These are phyloP conservation scores for Ophiostoma ulmi DNA, from an alignment of 2,329 filamentous ascomycete species.

Conservation along the genomic window DNA sequence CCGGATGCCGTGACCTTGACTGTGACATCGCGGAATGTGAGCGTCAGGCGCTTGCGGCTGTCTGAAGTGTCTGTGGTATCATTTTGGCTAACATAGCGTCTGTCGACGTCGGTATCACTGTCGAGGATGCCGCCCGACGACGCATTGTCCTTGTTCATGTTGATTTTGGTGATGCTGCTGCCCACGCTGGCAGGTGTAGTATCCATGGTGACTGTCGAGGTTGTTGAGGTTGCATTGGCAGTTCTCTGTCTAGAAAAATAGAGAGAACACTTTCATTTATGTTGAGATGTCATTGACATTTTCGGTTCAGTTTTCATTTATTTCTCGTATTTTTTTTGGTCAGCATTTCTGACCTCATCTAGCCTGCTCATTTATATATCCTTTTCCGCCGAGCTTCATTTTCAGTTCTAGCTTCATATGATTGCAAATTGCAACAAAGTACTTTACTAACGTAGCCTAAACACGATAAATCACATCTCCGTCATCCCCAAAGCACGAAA, in stretches of 20 bases:
- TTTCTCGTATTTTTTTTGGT: not conserved
- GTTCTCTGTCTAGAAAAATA: not conserved
- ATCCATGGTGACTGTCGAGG: not conserved
- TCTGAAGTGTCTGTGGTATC: not conserved
- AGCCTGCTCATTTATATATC: not conserved
- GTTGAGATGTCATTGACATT: not conserved
- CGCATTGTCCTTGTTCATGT: not conserved
- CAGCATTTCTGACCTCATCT: not conserved
- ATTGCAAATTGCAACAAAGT: not conserved
- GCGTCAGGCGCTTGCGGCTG: slow-evolving; percentile 21
- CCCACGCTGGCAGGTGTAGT: not conserved
- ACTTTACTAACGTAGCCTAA: not conserved
- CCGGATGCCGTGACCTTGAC: slow-evolving; percentile 24
- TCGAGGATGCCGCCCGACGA: not conserved
- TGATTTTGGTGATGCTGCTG: not conserved
- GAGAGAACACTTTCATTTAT: not conserved
- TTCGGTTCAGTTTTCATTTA: not conserved
- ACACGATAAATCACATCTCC: not conserved
- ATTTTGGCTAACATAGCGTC: not conserved
- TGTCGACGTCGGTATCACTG: slow-evolving; percentile 13
- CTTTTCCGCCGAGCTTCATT: not conserved
- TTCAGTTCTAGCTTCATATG: not conserved
- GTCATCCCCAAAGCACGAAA: not conserved
- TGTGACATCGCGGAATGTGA: slow-evolving; percentile 25
- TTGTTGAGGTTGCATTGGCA: not conserved